Percentiles rank a stretch among this genome's conserved stretches.
phyloP scores from a whole-genome alignment of 2,329 filamentous ascomycete species.

The Clarireedia sp. region DNA sequence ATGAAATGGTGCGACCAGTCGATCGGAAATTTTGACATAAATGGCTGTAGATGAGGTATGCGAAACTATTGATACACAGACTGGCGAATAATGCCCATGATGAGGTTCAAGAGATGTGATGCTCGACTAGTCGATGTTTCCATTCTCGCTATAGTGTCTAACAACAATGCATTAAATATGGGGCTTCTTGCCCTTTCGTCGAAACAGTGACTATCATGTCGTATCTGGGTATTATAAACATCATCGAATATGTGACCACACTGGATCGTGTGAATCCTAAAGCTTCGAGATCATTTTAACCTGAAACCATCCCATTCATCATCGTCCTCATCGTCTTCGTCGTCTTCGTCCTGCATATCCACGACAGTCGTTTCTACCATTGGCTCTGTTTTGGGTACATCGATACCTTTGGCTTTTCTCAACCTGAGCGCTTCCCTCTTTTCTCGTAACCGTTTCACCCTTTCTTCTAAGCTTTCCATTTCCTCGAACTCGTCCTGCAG shows the following conservation, averaged over 20 bases:
- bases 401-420: constrained; percentile 25
- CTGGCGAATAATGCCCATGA: too few species aligned
- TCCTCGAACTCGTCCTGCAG: constrained; percentile 74
- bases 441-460: constrained; percentile 61
- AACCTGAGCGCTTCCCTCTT: constrained; percentile 58
- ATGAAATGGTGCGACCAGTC: neutral
- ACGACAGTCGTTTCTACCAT: neutral
- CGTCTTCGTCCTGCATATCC: constrained; percentile 9
- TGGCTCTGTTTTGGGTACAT: neutral
- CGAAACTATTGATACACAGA: neutral
- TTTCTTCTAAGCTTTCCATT: constrained; percentile 70
- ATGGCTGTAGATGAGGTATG: too few species aligned
- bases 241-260: neutral
- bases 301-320: constrained; percentile 17
- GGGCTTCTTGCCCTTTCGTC: too few species aligned
- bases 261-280: neutral
- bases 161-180: too few species aligned
- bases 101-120: too few species aligned
- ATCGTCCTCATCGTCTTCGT: constrained; percentile 12
- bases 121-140: too few species aligned
- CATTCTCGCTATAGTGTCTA: too few species aligned
- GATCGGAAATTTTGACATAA: too few species aligned
- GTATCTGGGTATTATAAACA: neutral
- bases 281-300: neutral
- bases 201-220: neutral